phyloP scores from a whole-genome alignment of 2,329 filamentous ascomycete genomes.

The Didymella pomorum region DNA sequence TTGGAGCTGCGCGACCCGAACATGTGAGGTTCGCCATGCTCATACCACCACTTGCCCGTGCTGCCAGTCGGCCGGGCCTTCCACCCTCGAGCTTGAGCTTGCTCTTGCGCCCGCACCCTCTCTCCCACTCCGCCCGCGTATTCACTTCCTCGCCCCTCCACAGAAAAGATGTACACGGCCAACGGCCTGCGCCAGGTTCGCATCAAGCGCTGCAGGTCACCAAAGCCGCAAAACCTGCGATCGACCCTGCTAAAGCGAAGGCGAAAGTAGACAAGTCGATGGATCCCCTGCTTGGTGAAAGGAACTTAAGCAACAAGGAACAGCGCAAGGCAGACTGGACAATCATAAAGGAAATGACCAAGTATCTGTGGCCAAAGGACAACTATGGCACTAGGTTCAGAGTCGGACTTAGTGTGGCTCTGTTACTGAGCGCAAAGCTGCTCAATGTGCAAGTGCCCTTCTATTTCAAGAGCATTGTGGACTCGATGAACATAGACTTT shows the following conservation, averaged over 20 bases:
- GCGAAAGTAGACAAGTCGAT: conserved; percentile 40
- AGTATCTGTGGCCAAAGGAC: conserved; percentile 95
- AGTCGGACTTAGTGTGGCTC: conserved; percentile 81
- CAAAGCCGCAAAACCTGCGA: conserved; percentile 33
- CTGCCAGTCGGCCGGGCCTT: conserved; percentile 41
- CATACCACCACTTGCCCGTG: conserved; percentile 47
- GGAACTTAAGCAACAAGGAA: conserved; percentile 76
- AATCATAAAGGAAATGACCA: conserved; percentile 97
- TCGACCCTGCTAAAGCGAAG: conserved; percentile 29
- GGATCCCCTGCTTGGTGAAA: conserved; percentile 64
- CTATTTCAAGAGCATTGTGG: conserved; percentile 98
- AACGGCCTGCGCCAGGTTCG: conserved; percentile 40
- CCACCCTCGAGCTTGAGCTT: conserved; percentile 26
- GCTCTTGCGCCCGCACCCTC: conserved; percentile 30
- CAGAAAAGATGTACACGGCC: conserved; percentile 53
- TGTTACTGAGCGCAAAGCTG: conserved; percentile 88
- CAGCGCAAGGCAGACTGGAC: conserved; percentile 98
- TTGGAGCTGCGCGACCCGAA: conserved; percentile 23
- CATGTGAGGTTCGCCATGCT: conserved; percentile 45
- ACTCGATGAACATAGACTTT: conserved; percentile 97
- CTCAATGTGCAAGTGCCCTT: conserved; percentile 98
- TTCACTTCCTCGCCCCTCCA: conserved; percentile 56
- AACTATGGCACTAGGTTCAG: conserved; percentile 82
- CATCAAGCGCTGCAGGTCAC: conserved; percentile 29
- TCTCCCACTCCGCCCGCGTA: conserved; percentile 45